These are phyloP conservation scores for Aspergillus coremiiformis DNA, from an alignment of 495 filamentous ascomycete genomes.

Conservation along the genomic window DNA sequence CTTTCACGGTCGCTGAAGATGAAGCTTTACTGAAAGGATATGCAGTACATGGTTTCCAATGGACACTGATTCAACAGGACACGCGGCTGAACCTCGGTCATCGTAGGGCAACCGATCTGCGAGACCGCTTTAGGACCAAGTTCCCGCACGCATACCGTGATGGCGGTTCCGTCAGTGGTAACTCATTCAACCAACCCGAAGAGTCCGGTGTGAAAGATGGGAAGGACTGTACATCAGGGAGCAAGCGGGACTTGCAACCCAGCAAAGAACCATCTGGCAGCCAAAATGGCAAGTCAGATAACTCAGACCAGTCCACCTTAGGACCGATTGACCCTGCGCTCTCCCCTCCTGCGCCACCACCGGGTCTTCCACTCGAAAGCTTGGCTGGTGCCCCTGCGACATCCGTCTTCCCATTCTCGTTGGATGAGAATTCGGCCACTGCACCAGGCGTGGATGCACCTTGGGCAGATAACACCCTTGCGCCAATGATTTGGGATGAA, in stretches of 20 bases:
- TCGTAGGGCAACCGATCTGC: conserved; percentile 68
- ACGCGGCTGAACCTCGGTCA: conserved; percentile 54
- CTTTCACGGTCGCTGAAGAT: conserved; percentile 72
- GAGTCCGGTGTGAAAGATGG: conserved; percentile 3
- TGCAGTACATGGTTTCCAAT: conserved; percentile 64
- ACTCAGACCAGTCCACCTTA: background rate
- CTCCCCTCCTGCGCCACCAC: conserved; percentile 26
- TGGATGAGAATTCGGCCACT: conserved; percentile 27
- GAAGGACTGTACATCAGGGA: background rate
- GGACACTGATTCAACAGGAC: conserved; percentile 75
- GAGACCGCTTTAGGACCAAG: conserved; percentile 75
- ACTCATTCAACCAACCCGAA: conserved; percentile 12
- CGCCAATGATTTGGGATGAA: conserved; percentile 42
- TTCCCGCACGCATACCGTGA: conserved; percentile 67
- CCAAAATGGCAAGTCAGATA: conserved; percentile 4
- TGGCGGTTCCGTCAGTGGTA: conserved; percentile 37
- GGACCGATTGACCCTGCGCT: conserved; percentile 25
- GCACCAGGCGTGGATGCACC: conserved; percentile 16
- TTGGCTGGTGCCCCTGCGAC: conserved; percentile 12
- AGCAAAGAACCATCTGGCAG: conserved; percentile 9
- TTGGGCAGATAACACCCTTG: conserved; percentile 39
- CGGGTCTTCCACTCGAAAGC: conserved; percentile 17
- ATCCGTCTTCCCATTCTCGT: conserved; percentile 23
- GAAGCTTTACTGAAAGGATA: conserved; percentile 69
- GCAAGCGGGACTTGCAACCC: conserved; percentile 1